Evolutionary conservation across 2,329 filamentous ascomycete species (phyloP).

Genomic region (Tolypocladium nubicola): DNA sequence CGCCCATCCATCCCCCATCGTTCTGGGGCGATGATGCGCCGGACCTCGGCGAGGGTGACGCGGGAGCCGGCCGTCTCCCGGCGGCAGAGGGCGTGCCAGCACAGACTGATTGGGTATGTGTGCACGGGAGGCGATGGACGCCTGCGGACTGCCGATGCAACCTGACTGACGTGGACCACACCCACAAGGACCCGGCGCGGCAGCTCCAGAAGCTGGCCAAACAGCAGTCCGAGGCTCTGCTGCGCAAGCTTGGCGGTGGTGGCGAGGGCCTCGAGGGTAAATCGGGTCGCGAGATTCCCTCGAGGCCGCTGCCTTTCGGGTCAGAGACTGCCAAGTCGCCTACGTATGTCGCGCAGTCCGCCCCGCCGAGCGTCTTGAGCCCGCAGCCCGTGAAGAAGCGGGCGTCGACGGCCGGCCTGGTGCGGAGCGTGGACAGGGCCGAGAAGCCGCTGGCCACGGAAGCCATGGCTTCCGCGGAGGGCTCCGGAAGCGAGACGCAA

Average conservation of each 20-base stretch:
- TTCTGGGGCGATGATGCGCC: slow-evolving; percentile 45
- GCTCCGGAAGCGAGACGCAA: not conserved
- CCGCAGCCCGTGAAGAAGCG: slow-evolving; percentile 3
- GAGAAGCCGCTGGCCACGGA: not conserved
- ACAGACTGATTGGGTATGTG: slow-evolving; percentile 92
- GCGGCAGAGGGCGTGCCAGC: slow-evolving; percentile 72
- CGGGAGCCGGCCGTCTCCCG: slow-evolving; percentile 49
- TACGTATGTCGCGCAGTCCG: slow-evolving; percentile 15
- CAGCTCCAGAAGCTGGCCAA: slow-evolving; percentile 61
- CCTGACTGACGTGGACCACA: slow-evolving; percentile 40
- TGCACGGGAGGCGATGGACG: slow-evolving; percentile 39
- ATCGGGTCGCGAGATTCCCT: slow-evolving; percentile 33
- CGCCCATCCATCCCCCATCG: slow-evolving; percentile 58
- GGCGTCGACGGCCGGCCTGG: not conserved
- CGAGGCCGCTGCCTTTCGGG: slow-evolving; percentile 40
- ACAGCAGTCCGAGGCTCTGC: slow-evolving; percentile 53
- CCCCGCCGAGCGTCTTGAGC: slow-evolving; percentile 4
- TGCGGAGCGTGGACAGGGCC: not conserved
- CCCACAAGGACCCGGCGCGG: slow-evolving; percentile 54
- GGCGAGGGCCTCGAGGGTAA: slow-evolving; percentile 13
- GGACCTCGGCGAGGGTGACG: slow-evolving; percentile 35
- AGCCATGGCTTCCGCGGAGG: not conserved
- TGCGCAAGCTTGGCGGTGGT: slow-evolving; percentile 37
- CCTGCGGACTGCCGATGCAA: slow-evolving; percentile 44
- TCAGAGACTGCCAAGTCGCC: slow-evolving; percentile 29